These are phyloP conservation scores for Hansenula lynferdii DNA, from an alignment of 1,139 yeast species.

Conservation along the genomic window DNA sequence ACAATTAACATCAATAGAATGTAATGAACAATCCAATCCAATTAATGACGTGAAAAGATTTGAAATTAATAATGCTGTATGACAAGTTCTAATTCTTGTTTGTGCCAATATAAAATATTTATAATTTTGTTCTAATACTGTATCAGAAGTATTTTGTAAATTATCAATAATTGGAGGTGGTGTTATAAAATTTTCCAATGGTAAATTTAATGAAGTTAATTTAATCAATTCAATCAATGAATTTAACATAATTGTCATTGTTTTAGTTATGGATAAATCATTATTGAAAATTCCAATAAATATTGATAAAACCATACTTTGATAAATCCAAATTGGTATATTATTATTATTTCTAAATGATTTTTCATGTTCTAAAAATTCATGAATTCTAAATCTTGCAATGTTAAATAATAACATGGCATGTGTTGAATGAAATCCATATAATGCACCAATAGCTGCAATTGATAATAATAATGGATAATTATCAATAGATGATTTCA, in stretches of 20 bases:
- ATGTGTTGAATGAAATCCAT: slow-evolving; percentile 74
- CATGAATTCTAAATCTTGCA: slow-evolving; percentile 73
- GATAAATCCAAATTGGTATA: slow-evolving; percentile 87
- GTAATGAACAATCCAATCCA: slow-evolving; percentile 56
- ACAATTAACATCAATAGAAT: slow-evolving; percentile 57
- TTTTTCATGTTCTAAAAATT: slow-evolving; percentile 60
- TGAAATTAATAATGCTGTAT: slow-evolving; percentile 69
- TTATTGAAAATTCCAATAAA: slow-evolving; percentile 80
- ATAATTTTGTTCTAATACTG: slow-evolving; percentile 47
- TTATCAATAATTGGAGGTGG: slow-evolving; percentile 48
- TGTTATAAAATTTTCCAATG: slow-evolving; percentile 54
- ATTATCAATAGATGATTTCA: slow-evolving; percentile 54
- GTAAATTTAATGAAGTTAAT: slow-evolving; percentile 69
- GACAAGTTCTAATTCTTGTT: slow-evolving; percentile 81
- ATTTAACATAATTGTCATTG: slow-evolving; percentile 70
- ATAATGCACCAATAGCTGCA: slow-evolving; percentile 87
- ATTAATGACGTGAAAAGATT: slow-evolving; percentile 65
- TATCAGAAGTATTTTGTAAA: slow-evolving; percentile 28
- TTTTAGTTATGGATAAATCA: slow-evolving; percentile 65
- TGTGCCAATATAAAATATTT: slow-evolving; percentile 78
- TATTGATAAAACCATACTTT: slow-evolving; percentile 74
- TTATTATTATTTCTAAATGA: slow-evolving; percentile 50
- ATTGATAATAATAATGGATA: slow-evolving; percentile 76
- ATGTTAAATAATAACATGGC: slow-evolving; percentile 75
- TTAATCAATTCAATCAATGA: slow-evolving; percentile 77